Evolutionary conservation across 1,284 basidiomycete species (phyloP).

Genomic region (Entoloma clypeatum): DNA sequence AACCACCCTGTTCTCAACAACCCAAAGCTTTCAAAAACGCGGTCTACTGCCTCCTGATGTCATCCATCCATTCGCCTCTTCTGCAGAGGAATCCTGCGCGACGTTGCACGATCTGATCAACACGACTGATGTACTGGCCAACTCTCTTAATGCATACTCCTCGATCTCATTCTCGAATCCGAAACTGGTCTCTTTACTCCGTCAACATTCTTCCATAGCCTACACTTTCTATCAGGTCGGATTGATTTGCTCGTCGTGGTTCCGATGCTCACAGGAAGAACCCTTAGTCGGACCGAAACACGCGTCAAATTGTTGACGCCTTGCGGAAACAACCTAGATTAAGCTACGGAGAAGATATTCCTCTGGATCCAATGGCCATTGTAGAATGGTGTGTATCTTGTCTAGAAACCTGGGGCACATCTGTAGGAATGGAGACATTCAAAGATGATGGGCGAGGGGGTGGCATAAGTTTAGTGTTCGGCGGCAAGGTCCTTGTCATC

Average conservation of each 20-base stretch:
- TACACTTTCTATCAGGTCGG: constrained; percentile 48
- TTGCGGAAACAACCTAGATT: constrained; percentile 42
- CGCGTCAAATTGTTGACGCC: constrained; percentile 41
- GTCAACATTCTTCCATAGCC: constrained; percentile 55
- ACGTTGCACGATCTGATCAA: constrained; percentile 49
- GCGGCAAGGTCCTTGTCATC: constrained; percentile 72
- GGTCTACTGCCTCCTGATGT: constrained; percentile 33
- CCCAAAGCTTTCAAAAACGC: constrained; percentile 39
- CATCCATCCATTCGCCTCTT: constrained; percentile 48
- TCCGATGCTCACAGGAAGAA: constrained; percentile 18
- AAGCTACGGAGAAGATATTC: constrained; percentile 60
- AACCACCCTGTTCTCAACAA: constrained; percentile 39
- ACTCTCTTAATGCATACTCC: constrained; percentile 50
- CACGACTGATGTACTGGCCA: constrained; percentile 46
- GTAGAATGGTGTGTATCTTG: constrained; percentile 54
- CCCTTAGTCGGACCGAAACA: constrained; percentile 49
- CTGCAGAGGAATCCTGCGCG: constrained; percentile 38
- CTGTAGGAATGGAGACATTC: constrained; percentile 70
- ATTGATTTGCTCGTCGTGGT: constrained; percentile 13
- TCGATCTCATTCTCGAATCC: constrained; percentile 50
- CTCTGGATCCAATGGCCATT: constrained; percentile 41
- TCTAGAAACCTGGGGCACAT: constrained; percentile 55
- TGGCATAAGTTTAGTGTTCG: constrained; percentile 56
- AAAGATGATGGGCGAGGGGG: constrained; percentile 53
- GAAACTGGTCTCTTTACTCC: constrained; percentile 62